Evolutionary conservation across 768 basidiomycete species (phyloP).

Genomic region (Tulasnella sp.): DNA sequence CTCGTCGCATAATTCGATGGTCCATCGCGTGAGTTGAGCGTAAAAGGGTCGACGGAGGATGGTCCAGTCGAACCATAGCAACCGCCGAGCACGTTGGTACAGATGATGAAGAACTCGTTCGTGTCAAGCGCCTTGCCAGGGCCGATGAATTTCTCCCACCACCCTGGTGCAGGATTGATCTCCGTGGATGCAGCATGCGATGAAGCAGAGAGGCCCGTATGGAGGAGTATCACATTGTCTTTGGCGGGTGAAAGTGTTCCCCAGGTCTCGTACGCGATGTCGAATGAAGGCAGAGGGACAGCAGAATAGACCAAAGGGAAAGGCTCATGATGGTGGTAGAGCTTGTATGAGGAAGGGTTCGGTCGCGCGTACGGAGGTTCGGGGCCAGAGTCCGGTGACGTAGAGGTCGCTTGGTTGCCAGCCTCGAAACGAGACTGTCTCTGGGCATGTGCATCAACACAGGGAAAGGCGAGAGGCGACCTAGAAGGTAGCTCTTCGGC

Average conservation of each 20-base stretch:
- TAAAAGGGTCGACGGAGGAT: slow-evolving; percentile 56
- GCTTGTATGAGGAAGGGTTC: slow-evolving; percentile 56
- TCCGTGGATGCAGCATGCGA: slow-evolving; percentile 83
- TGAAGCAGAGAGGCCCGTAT: slow-evolving; percentile 91
- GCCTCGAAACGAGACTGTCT: slow-evolving; percentile 46
- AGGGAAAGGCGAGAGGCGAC: slow-evolving; percentile 37
- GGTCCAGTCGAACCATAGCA: slow-evolving; percentile 98
- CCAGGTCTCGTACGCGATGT: slow-evolving; percentile 98
- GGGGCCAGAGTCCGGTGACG: slow-evolving; percentile 44
- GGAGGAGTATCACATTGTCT: slow-evolving; percentile 87
- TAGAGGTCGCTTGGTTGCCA: slow-evolving; percentile 21
- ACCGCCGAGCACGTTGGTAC: slow-evolving; percentile 92
- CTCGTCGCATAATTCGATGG: slow-evolving; percentile 61
- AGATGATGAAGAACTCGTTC: slow-evolving; percentile 80
- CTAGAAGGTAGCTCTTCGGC: not conserved
- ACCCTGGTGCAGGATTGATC: slow-evolving; percentile 69
- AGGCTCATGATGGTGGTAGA: slow-evolving; percentile 49
- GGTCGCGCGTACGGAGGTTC: slow-evolving; percentile 77
- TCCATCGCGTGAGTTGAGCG: slow-evolving; percentile 35
- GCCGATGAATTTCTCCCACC: slow-evolving; percentile 99
- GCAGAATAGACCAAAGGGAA: slow-evolving; percentile 55
- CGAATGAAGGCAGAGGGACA: slow-evolving; percentile 47
- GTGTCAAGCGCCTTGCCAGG: slow-evolving; percentile 92
- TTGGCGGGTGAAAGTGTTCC: slow-evolving; percentile 63
- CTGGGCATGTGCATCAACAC: slow-evolving; percentile 69